Evolutionary conservation across 352 stramenopile species (phyloP).

Genomic region (Phytophthora sojae): DNA sequence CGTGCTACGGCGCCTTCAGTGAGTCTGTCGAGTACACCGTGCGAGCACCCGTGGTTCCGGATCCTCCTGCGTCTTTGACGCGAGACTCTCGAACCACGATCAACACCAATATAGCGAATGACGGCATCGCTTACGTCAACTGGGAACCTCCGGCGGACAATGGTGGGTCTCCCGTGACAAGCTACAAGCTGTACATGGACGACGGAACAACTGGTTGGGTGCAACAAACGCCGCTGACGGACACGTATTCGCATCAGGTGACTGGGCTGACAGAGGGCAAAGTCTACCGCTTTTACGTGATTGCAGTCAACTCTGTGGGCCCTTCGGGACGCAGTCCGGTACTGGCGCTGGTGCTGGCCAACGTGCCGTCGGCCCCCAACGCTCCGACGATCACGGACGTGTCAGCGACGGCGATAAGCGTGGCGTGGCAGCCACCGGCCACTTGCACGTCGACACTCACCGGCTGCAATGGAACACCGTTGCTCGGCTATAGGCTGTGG

Average conservation of each 20-base stretch:
- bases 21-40: constrained; percentile 90
- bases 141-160: constrained; percentile 94
- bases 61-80: constrained; percentile 75
- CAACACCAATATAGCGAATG: constrained; percentile 52
- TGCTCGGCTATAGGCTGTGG: constrained; percentile 95
- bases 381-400: constrained; percentile 73
- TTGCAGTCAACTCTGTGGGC: constrained; percentile 87
- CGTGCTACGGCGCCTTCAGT: constrained; percentile 93
- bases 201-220: constrained; percentile 57
- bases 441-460: constrained; percentile 78
- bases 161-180: constrained; percentile 90
- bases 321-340: constrained; percentile 82
- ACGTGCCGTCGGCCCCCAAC: constrained; percentile 60
- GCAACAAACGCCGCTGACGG: constrained; percentile 43
- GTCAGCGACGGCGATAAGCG: constrained; percentile 59
- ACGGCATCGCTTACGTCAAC: constrained; percentile 70
- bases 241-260: constrained; percentile 58
- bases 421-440: constrained; percentile 72
- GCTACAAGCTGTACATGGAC: constrained; percentile 94
- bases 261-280: constrained; percentile 75
- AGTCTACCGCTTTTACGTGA: constrained; percentile 94
- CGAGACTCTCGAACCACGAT: constrained; percentile 80
- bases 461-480: constrained; percentile 75
- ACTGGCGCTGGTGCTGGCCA: constrained; percentile 91
- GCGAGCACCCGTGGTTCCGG: constrained; percentile 80